Conservation (phyloP, 169 alveolate species). For the Cryptosporidium sp. region DNA sequence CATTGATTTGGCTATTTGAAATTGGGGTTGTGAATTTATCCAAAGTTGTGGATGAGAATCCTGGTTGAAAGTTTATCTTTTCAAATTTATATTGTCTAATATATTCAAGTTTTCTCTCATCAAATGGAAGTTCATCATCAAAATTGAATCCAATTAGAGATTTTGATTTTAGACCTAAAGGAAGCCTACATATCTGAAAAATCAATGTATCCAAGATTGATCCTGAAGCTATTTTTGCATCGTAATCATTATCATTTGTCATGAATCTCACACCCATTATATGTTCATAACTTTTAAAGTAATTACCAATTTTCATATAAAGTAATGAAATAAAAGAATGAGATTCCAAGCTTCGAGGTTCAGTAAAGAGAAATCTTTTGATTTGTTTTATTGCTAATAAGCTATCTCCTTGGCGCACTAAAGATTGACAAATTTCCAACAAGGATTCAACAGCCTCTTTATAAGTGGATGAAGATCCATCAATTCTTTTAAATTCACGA, state of each 20-base stretch:
- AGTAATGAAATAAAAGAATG: constrained; percentile 48
- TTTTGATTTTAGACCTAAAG: constrained; percentile 62
- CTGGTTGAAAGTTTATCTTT: background rate
- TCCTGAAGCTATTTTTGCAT: constrained; percentile 70
- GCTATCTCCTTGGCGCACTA: constrained; percentile 57
- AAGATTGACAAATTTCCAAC: constrained; percentile 32
- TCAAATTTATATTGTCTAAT: constrained; percentile 32
- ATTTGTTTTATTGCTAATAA: constrained; percentile 62
- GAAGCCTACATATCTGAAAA: constrained; percentile 42
- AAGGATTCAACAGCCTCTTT: constrained; percentile 41
- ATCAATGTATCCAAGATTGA: constrained; percentile 47
- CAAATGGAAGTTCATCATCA: constrained; percentile 69
- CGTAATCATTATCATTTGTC: constrained; percentile 61
- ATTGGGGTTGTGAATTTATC: constrained; percentile 35
- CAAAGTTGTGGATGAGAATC: background rate
- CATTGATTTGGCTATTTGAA: constrained; percentile 52
- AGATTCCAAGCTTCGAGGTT: constrained; percentile 65
- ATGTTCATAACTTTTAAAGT: constrained; percentile 48
- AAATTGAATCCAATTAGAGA: constrained; percentile 50
- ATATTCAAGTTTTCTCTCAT: constrained; percentile 54
- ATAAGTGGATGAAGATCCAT: background rate
- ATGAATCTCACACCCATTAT: constrained; percentile 68
- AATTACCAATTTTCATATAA: constrained; percentile 63
- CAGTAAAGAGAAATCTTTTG: constrained; percentile 64
- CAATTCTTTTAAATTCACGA: background rate